Base-by-base conservation (phyloP, 805 yeast genomes). In the Kuraishia piskuri region DNA sequence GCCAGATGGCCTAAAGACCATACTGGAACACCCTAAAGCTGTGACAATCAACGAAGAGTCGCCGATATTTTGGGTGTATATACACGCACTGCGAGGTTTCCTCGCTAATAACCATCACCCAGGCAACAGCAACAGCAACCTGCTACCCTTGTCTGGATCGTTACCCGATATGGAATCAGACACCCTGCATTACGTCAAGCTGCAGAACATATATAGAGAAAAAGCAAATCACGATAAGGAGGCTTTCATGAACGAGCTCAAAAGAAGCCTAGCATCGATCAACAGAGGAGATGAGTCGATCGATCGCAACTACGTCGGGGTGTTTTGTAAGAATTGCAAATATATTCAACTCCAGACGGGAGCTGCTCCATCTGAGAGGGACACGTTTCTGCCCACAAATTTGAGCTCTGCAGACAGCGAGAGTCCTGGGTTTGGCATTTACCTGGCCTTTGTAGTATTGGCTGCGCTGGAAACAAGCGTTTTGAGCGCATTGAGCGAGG, bases 121-220 rank as follows among this genome's bases (percentile, higher is more conserved):
- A 31, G 66, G 70, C 22, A 61, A 65, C 19, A 61, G 67, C 49
- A 59, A 63, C 2, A 68, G 71, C 1, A 25, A 22, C 36, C 63
- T 69, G 4, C 70, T 88, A n/a, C 96, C 96, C 0, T 66, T 89
- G 1, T 74, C 84, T 2, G 96, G 96, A 0, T 76, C 71, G 0
- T 63, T 91, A 5, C 96, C 96, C 0, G 98, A 91, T 64, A 92
- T 92, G 97, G 86, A 88, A 21, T 80, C 96, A 0, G 81, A 83
- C 56, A 84, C 96, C 0, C 66, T 68, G 8, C 72, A 72, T 53
- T 92, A 87, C 64, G 72, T 85, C 2, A 65, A 61, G 8, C 67
- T 92, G 40, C 86, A 83, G 63, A 61, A 61, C 0, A 59, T 89
- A 2, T 92, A 88, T 62, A 65, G 75, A 19, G 68, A 63, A 1